Conservation (phyloP, 2,329 filamentous ascomycete genomes). For the Plectosphaerella cucumerina region DNA sequence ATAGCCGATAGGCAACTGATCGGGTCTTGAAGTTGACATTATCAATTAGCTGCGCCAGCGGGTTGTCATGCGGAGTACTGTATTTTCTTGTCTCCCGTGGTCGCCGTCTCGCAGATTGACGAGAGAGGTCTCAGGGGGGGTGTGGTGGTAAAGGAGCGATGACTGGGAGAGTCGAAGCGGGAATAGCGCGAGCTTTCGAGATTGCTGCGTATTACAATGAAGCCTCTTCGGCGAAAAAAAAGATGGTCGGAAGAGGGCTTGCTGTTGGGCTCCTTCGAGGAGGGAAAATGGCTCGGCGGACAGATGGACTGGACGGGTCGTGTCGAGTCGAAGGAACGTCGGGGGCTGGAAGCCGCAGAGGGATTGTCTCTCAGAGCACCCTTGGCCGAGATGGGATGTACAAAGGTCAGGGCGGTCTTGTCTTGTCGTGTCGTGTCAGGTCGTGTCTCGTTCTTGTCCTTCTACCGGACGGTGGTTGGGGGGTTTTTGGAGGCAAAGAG, state of each 20-base stretch:
- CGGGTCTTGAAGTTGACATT: constrained; percentile 87
- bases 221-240: constrained; percentile 5
- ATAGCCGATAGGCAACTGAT: constrained; percentile 83
- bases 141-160: background rate
- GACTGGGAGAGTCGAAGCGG: background rate
- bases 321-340: constrained; percentile 15
- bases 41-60: constrained; percentile 66
- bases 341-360: constrained; percentile 6
- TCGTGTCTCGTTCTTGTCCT: too few relatives aligned
- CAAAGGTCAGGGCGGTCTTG: too few relatives aligned
- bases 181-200: constrained; percentile 6
- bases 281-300: background rate
- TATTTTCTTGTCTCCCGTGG: background rate
- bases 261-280: background rate
- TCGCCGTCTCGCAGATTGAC: background rate
- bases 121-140: background rate
- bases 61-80: constrained; percentile 39
- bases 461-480: too few relatives aligned
- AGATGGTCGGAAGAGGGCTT: constrained; percentile 1
- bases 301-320: background rate
- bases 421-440: too few relatives aligned
- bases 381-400: too few relatives aligned
- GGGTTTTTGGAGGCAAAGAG: too few relatives aligned
- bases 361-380: background rate
- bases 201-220: constrained; percentile 13